phyloP scores from a whole-genome alignment of 306 rosid species.

The Hylodesmum podocarpum region DNA sequence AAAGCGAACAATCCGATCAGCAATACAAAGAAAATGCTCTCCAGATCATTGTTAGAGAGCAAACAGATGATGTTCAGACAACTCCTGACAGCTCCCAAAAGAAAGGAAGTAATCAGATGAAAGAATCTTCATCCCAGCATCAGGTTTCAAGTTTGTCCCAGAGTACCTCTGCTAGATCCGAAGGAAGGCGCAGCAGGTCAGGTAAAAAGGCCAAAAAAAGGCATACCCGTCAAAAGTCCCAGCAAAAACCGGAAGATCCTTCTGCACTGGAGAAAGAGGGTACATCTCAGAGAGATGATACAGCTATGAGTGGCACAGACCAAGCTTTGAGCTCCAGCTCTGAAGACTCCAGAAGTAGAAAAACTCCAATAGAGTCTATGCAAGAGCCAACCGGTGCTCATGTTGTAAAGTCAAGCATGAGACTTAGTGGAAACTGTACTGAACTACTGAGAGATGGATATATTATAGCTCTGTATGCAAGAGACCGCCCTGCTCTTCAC shows the following conservation, averaged over 20 bases:
- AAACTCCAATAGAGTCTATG: slow-evolving; percentile 68
- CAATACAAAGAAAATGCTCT: slow-evolving; percentile 55
- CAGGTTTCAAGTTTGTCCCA: slow-evolving; percentile 75
- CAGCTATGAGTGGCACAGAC: slow-evolving; percentile 93
- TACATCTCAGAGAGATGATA: slow-evolving; percentile 72
- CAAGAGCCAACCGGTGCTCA: slow-evolving; percentile 64
- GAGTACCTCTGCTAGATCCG: slow-evolving; percentile 59
- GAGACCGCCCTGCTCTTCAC: slow-evolving; percentile 67
- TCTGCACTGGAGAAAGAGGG: slow-evolving; percentile 69
- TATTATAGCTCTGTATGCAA: slow-evolving; percentile 76
- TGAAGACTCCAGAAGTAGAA: slow-evolving; percentile 79
- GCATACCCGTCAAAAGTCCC: slow-evolving; percentile 76
- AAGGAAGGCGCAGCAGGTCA: slow-evolving; percentile 85
- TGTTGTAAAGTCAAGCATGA: slow-evolving; percentile 52
- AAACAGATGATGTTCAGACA: slow-evolving; percentile 47
- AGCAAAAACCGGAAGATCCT: slow-evolving; percentile 63
- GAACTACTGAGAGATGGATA: slow-evolving; percentile 84
- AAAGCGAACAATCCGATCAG: slow-evolving; percentile 62
- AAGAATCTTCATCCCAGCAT: slow-evolving; percentile 60
- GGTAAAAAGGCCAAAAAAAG: slow-evolving; percentile 96
- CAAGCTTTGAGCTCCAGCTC: slow-evolving; percentile 89
- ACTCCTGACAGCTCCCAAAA: slow-evolving; percentile 69
- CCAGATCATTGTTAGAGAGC: slow-evolving; percentile 63
- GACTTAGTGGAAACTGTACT: slow-evolving; percentile 67
- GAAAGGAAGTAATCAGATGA: slow-evolving; percentile 53